Evolutionary conservation across 352 stramenopile genomes (phyloP), one percentile per base, ranked within the genome.

Genomic region (Phytophthora sojae): DNA sequence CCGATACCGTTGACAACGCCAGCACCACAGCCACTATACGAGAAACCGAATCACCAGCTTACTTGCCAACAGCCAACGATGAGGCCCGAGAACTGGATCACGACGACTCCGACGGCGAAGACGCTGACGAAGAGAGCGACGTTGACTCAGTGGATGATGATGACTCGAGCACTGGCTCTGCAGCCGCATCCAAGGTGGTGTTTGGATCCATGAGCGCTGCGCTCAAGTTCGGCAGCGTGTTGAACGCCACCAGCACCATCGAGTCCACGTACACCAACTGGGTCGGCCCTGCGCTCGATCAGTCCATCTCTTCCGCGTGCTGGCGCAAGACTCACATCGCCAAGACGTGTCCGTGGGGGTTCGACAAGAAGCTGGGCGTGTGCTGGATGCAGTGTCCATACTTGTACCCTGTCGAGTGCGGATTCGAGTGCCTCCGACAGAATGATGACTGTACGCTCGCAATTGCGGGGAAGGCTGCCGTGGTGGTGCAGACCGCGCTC

Each of bases 301-400:
- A 19, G 19, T 47, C 57, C 3, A 59, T 15, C 35, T 69, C 77
- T 21, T 59, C 64, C 7, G 69, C 75, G 7, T 85, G 77, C 35
- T 85, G 70, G 62, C 75, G 77, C 11, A 75, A 82, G 68, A 60
- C 75, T 66, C 69, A 68, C 51, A 71, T 81, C n/a, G 75, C 69
- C 2, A 79, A 81, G 25, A 73, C 44, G 3, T 85, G 77, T 59
- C 69, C 77, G n/a, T 49, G 65, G 6, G 75, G 75, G 29, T 85
- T 62, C 52, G 58, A 80, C 2, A 62, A 52, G 9, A 73, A 67
- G 12, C 25, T 75, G 4, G 75, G 64, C 6, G 73, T 65, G n/a
- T 85, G 77, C 55, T 85, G 75, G 77, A 64, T 66, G 37, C 29
- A 82, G 39, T 86, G 79, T 73, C 79, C 79, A 6, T 73, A 82